Evolutionary conservation across 1,139 yeast species (phyloP).

Genomic region (Yarrowia galli): DNA sequence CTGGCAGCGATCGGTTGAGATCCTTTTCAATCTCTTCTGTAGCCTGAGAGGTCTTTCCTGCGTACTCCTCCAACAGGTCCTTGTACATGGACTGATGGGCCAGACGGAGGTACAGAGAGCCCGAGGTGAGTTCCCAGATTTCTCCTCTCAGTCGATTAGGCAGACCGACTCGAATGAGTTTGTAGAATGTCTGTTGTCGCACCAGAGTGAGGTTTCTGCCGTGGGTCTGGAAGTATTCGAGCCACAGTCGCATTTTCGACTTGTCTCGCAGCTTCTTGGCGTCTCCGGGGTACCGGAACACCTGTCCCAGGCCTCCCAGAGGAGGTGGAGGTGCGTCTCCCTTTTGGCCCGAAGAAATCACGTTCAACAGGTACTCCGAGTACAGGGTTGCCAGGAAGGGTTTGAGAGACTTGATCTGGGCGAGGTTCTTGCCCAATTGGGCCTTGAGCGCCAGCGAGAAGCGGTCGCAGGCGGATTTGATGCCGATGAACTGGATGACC

Average conservation of each 20-base stretch:
- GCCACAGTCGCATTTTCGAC: conserved; percentile 90
- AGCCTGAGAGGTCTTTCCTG: conserved; percentile 74
- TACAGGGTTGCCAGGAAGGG: conserved; percentile 77
- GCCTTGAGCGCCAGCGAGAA: conserved; percentile 75
- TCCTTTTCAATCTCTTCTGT: conserved; percentile 97
- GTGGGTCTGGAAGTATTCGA: conserved; percentile 80
- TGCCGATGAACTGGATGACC: conserved; percentile 76
- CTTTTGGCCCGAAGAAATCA: conserved; percentile 42
- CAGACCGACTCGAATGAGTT: conserved; percentile 84
- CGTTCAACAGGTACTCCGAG: conserved; percentile 77
- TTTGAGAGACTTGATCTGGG: conserved; percentile 64
- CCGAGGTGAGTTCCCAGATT: conserved; percentile 91
- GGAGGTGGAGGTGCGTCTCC: conserved; percentile 58
- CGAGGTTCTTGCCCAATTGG: conserved; percentile 67
- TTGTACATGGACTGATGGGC: conserved; percentile 68
- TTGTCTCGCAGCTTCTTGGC: conserved; percentile 78
- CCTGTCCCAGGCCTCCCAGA: conserved; percentile 82
- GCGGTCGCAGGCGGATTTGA: conserved; percentile 77
- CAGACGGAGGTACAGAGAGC: conserved; percentile 79
- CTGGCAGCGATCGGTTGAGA: conserved; percentile 91
- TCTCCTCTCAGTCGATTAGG: conserved; percentile 95
- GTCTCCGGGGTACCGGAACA: conserved; percentile 89
- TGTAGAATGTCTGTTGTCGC: conserved; percentile 78
- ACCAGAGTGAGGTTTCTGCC: conserved; percentile 84
- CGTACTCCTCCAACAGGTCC: conserved; percentile 63